These are phyloP conservation scores for Amesomyces nigricolor DNA, from an alignment of 2,329 filamentous ascomycete species.

Conservation along the genomic window DNA sequence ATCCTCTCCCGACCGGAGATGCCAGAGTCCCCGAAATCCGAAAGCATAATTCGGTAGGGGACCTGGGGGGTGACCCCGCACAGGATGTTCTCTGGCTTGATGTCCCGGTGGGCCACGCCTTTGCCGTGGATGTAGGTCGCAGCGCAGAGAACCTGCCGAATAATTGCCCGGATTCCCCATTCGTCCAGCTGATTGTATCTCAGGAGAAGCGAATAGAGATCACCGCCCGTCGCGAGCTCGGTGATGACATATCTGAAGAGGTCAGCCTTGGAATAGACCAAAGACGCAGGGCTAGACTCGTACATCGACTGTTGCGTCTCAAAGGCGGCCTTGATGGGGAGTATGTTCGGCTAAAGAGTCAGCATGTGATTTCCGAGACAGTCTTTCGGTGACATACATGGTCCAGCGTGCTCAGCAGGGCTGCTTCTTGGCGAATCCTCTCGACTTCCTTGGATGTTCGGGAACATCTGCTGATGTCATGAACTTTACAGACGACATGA, in stretches of 20 bases:
- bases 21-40: conserved; percentile 48
- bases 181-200: conserved; percentile 36
- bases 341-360: conserved; percentile 46
- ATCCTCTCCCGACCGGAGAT: conserved; percentile 39
- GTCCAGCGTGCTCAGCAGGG: conserved; percentile 47
- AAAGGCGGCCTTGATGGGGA: conserved; percentile 47
- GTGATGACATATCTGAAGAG: conserved; percentile 47
- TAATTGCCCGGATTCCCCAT: conserved; percentile 40
- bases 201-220: conserved; percentile 45
- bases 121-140: conserved; percentile 45
- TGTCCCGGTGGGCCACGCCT: conserved; percentile 46
- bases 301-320: conserved; percentile 44
- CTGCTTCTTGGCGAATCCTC: conserved; percentile 43
- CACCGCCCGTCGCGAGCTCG: conserved; percentile 51
- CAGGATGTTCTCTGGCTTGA: conserved; percentile 51
- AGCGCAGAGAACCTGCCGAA: conserved; percentile 43
- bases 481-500: conserved; percentile 65
- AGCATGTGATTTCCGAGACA: not conserved
- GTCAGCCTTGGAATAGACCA: conserved; percentile 2
- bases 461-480: conserved; percentile 35
- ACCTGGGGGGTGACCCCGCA: conserved; percentile 41
- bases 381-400: conserved; percentile 39
- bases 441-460: conserved; percentile 29
- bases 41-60: conserved; percentile 43
- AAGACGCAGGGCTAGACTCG: conserved; percentile 14